phyloP scores from a whole-genome alignment of 768 basidiomycete species.

The Panus rudis region DNA sequence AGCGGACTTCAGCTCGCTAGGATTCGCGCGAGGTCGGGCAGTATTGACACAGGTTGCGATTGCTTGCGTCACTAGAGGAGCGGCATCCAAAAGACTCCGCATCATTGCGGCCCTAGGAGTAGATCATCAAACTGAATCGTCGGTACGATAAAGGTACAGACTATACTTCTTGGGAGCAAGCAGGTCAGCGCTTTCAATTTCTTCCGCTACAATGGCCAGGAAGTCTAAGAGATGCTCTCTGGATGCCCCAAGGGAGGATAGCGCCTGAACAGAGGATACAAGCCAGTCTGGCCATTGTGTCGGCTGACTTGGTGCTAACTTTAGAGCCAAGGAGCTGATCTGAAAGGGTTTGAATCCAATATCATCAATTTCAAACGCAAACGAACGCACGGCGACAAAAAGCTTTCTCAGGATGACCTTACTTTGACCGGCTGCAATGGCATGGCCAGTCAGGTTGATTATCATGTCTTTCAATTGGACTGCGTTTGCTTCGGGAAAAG shows the following conservation, averaged over 20 bases:
- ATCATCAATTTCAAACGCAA: neutral
- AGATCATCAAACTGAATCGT: constrained; percentile 3
- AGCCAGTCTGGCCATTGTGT: constrained; percentile 76
- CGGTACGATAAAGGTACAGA: constrained; percentile 23
- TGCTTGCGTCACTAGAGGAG: constrained; percentile 64
- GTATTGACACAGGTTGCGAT: constrained; percentile 50
- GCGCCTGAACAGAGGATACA: constrained; percentile 48
- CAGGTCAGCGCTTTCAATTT: constrained; percentile 70
- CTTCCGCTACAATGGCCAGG: constrained; percentile 79
- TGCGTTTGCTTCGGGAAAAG: constrained; percentile 6
- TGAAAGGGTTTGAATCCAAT: constrained; percentile 19
- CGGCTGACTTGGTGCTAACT: constrained; percentile 53
- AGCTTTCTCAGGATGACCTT: constrained; percentile 80
- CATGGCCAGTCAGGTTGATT: constrained; percentile 61
- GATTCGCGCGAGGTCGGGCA: constrained; percentile 22
- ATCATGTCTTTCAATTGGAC: constrained; percentile 53
- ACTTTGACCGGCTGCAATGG: constrained; percentile 48
- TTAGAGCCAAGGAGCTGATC: constrained; percentile 66
- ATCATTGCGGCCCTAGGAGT: constrained; percentile 51
- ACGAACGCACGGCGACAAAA: constrained; percentile 69
- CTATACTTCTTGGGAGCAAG: constrained; percentile 70
- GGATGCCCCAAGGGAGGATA: constrained; percentile 54
- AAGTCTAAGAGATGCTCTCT: constrained; percentile 65
- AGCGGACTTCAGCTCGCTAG: constrained; percentile 56
- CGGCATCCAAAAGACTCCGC: constrained; percentile 58